Evolutionary conservation across 768 basidiomycete species (phyloP).

Genomic region (Amanita phalloides): DNA sequence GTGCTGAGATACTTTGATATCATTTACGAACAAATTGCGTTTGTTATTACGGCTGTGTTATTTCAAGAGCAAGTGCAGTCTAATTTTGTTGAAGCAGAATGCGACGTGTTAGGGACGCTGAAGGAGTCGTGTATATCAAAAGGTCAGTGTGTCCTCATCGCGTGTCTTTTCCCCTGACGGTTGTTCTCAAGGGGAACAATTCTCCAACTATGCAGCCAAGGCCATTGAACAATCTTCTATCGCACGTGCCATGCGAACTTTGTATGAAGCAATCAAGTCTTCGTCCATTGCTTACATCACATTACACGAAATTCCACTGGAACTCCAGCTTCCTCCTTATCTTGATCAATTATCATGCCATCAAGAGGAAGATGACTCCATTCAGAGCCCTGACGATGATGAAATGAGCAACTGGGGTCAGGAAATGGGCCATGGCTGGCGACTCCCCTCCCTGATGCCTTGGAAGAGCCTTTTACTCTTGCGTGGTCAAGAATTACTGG

Average conservation of each 20-base stretch:
- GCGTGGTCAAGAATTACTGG: constrained; percentile 44
- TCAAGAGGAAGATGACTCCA: constrained; percentile 46
- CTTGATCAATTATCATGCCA: constrained; percentile 62
- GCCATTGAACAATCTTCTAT: constrained; percentile 61
- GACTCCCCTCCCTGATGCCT: constrained; percentile 62
- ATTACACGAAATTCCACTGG: constrained; percentile 70
- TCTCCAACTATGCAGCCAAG: constrained; percentile 40
- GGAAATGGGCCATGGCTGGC: constrained; percentile 64
- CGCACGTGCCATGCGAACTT: constrained; percentile 65
- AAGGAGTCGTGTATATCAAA: constrained; percentile 61
- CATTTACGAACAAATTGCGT: constrained; percentile 82
- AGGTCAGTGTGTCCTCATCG: constrained; percentile 27
- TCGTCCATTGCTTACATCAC: constrained; percentile 70
- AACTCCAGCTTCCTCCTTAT: constrained; percentile 79
- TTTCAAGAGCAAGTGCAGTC: constrained; percentile 84
- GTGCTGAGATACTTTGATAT: constrained; percentile 74
- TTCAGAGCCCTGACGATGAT: constrained; percentile 41
- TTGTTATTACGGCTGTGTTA: constrained; percentile 84
- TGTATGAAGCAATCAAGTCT: constrained; percentile 72
- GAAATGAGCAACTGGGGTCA: constrained; percentile 49
- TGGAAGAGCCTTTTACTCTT: constrained; percentile 88
- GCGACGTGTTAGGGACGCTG: constrained; percentile 55
- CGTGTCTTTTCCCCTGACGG: constrained; percentile 6
- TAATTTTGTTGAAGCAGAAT: constrained; percentile 79
- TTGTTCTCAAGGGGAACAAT: constrained; percentile 42